A percentile compares a stretch with the other conserved stretches of the same genome.
Conservation (phyloP, 495 filamentous ascomycete species). For the Acidomyces sp. region DNA sequence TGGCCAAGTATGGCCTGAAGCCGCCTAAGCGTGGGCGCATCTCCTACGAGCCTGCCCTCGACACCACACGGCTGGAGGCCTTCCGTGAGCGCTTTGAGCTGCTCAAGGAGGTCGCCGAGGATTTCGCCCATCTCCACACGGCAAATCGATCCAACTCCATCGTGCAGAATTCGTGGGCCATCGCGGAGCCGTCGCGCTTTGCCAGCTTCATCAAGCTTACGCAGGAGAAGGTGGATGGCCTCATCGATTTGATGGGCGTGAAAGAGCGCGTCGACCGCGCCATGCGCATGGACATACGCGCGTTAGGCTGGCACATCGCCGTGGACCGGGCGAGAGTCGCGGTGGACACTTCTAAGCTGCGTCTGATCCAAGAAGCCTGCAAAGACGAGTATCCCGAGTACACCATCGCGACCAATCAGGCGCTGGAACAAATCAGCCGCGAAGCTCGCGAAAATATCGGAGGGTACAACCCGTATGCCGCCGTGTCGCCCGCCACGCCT, state of each 20-base stretch:
- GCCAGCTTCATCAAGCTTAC: constrained; percentile 20
- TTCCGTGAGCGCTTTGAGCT: constrained; percentile 27
- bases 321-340: constrained; percentile 10
- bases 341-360: constrained; percentile 22
- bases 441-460: constrained; percentile 8
- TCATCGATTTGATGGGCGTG: constrained; percentile 24
- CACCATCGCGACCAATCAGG: constrained; percentile 12
- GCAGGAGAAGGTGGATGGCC: constrained; percentile 20
- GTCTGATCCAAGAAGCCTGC: constrained; percentile 22
- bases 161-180: constrained; percentile 21
- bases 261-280: constrained; percentile 24
- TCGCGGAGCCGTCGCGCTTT: constrained; percentile 21
- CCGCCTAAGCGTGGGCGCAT: constrained; percentile 21
- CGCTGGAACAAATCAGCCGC: constrained; percentile 12
- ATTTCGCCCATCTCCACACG: constrained; percentile 16
- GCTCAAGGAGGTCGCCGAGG: constrained; percentile 22
- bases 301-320: constrained; percentile 25
- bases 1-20: constrained; percentile 26
- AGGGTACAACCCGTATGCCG: background rate
- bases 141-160: constrained; percentile 20
- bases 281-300: constrained; percentile 25
- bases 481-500: background rate
- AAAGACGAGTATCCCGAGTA: constrained; percentile 24
- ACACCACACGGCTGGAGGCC: constrained; percentile 24
- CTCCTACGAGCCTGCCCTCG: constrained; percentile 20